phyloP scores from a whole-genome alignment of 164 flowering plant genomes.

The Kalanchoe fedtschenkoi region DNA sequence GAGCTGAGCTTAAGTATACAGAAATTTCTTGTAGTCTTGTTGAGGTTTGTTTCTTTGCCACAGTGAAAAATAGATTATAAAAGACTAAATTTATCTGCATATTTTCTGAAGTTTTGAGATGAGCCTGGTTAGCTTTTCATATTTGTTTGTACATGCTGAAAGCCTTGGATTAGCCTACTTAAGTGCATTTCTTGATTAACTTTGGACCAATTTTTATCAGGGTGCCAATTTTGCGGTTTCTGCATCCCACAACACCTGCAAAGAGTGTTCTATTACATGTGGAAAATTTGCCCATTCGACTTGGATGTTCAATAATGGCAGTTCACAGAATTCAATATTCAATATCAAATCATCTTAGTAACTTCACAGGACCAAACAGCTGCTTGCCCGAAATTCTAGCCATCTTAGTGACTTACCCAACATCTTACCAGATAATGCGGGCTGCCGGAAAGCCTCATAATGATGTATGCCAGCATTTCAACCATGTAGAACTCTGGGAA shows the following conservation, averaged over 20 bases:
- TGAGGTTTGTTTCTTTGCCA: too few relatives aligned
- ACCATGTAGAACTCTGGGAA: constrained; percentile 23
- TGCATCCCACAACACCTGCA: background rate
- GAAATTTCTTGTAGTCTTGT: too few relatives aligned
- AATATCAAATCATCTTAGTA: background rate
- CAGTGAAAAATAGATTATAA: too few relatives aligned
- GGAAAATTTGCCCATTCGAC: constrained; percentile 2
- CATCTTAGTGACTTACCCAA: constrained; percentile 8
- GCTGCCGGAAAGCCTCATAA: constrained; percentile 31
- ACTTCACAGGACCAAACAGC: constrained; percentile 46
- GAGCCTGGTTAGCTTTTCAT: too few relatives aligned
- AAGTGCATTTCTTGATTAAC: constrained; percentile 2
- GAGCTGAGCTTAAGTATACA: too few relatives aligned
- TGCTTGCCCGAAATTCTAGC: constrained; percentile 27
- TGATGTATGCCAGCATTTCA: constrained; percentile 26
- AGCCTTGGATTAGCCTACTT: constrained; percentile 4
- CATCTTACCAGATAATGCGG: constrained; percentile 15
- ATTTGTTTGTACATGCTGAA: too few relatives aligned
- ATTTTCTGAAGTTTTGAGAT: too few relatives aligned
- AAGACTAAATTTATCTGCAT: too few relatives aligned
- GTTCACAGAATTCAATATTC: constrained; percentile 4
- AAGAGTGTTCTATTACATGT: background rate
- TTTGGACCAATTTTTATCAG: background rate
- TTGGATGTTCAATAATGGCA: constrained; percentile 6
- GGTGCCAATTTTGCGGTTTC: constrained; percentile 1